A percentile compares a stretch with the other conserved stretches of the same genome.
Evolutionary conservation across 2,329 filamentous ascomycete genomes (phyloP).

Genomic region (Teratosphaeria pseudoeucalypti): DNA sequence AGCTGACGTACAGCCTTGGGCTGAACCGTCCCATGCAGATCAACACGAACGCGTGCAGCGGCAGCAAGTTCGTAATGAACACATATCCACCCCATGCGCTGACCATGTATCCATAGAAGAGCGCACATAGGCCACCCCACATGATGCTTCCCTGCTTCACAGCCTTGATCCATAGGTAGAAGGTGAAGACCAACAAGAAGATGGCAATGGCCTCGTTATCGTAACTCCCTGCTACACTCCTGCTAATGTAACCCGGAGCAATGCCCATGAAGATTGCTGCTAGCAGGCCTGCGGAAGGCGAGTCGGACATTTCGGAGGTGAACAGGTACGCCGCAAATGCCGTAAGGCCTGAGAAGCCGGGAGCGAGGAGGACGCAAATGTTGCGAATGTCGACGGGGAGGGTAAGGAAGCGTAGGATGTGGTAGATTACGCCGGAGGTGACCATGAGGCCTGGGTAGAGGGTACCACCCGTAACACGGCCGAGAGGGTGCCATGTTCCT

Average conservation of each 20-base stretch:
- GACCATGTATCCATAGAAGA: conserved; percentile 99
- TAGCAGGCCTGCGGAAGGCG: conserved; percentile 85
- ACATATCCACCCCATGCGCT: conserved; percentile 99
- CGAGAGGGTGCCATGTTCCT: conserved; percentile 97
- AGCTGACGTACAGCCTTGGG: conserved; percentile 85
- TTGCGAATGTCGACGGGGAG: conserved; percentile 97
- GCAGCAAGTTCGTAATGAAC: conserved; percentile 96
- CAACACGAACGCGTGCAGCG: conserved; percentile 85
- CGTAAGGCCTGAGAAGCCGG: conserved; percentile 86
- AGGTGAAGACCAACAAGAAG: conserved; percentile 95
- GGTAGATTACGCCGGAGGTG: conserved; percentile 94
- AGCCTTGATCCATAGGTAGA: conserved; percentile 98
- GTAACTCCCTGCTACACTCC: conserved; percentile 95
- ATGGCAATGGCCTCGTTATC: conserved; percentile 99
- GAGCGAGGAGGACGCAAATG: conserved; percentile 93
- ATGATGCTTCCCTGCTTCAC: conserved; percentile 93
- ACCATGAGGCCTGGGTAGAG: conserved; percentile 98
- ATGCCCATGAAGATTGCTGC: conserved; percentile 97
- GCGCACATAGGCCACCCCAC: conserved; percentile 86
- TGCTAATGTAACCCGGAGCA: conserved; percentile 90
- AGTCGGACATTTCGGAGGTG: conserved; percentile 95
- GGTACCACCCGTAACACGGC: conserved; percentile 96
- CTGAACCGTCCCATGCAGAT: conserved; percentile 97
- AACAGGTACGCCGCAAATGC: conserved; percentile 88
- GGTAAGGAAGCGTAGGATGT: conserved; percentile 76